Conservation (phyloP, 306 rosid species). For the Ochetophila trinervis region DNA sequence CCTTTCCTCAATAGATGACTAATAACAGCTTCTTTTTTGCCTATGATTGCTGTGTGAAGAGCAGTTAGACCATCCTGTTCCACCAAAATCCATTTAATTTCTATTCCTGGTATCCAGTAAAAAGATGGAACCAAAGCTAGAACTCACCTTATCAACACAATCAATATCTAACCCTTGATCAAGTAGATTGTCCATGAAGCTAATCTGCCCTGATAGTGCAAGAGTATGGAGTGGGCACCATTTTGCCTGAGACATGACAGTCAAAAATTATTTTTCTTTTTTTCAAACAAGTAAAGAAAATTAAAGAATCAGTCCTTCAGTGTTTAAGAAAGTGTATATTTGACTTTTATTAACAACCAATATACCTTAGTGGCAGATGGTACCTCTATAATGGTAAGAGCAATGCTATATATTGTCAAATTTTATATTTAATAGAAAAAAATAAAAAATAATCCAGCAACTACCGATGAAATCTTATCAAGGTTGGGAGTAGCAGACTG, state of each 20-base stretch:
- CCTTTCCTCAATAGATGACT: slow-evolving; percentile 92
- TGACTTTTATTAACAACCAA: neutral
- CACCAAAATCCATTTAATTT: slow-evolving; percentile 29
- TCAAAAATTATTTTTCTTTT: neutral
- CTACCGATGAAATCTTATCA: slow-evolving; percentile 69
- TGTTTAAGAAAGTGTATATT: neutral
- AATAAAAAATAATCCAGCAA: slow-evolving; percentile 17
- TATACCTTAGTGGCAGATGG: slow-evolving; percentile 4
- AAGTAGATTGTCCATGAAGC: slow-evolving; percentile 66
- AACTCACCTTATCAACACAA: slow-evolving; percentile 45
- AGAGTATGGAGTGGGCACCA: slow-evolving; percentile 80
- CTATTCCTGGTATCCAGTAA: neutral
- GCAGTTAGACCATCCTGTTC: slow-evolving; percentile 87
- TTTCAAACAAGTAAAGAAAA: neutral
- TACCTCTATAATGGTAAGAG: neutral
- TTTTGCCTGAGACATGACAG: slow-evolving; percentile 50
- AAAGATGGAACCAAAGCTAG: slow-evolving; percentile 12
- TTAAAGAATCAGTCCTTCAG: neutral
- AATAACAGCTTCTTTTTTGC: slow-evolving; percentile 75
- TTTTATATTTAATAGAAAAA: neutral
- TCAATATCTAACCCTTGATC: slow-evolving; percentile 65
- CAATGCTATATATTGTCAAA: neutral
- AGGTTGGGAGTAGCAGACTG: slow-evolving; percentile 59
- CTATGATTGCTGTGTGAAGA: slow-evolving; percentile 81
- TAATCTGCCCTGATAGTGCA: slow-evolving; percentile 66